Conservation (phyloP, 2,329 filamentous ascomycete species). For the Nemania sp. region DNA sequence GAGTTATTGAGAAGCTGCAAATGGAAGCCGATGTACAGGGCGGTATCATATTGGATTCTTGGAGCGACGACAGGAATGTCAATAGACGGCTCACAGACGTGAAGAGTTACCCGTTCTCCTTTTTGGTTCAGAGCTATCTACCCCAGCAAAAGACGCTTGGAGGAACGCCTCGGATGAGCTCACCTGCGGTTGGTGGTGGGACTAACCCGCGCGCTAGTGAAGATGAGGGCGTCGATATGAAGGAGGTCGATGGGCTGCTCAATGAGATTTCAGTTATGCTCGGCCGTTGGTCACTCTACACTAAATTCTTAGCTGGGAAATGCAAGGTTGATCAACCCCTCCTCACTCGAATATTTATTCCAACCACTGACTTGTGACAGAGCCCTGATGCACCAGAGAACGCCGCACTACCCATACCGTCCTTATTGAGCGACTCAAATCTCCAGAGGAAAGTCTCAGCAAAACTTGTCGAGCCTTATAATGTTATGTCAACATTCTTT, state of each 20-base stretch:
- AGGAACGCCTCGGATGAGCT: slow-evolving; percentile 71
- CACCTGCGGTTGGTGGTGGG: slow-evolving; percentile 67
- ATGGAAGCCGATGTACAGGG: slow-evolving; percentile 95
- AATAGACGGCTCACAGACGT: slow-evolving; percentile 89
- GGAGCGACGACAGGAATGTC: slow-evolving; percentile 85
- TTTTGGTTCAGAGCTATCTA: slow-evolving; percentile 91
- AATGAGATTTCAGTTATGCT: slow-evolving; percentile 92
- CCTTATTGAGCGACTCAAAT: slow-evolving; percentile 76
- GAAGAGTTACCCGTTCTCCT: slow-evolving; percentile 97
- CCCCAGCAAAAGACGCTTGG: slow-evolving; percentile 65
- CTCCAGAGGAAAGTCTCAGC: slow-evolving; percentile 77
- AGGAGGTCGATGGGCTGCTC: slow-evolving; percentile 85
- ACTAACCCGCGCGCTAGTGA: slow-evolving; percentile 67
- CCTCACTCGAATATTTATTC: slow-evolving; percentile 18
- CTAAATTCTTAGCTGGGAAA: slow-evolving; percentile 84
- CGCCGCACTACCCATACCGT: slow-evolving; percentile 66
- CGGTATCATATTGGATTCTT: slow-evolving; percentile 92
- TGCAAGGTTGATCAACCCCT: slow-evolving; percentile 64
- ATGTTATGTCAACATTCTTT: slow-evolving; percentile 93
- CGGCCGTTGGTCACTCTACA: slow-evolving; percentile 89
- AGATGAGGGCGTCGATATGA: slow-evolving; percentile 95
- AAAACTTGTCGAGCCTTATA: slow-evolving; percentile 79
- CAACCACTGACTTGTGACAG: slow-evolving; percentile 45
- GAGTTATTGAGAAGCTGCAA: slow-evolving; percentile 89
- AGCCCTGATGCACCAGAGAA: slow-evolving; percentile 56